phyloP scores from a whole-genome alignment of 2,329 filamentous ascomycete species.

The Fusarium heterosporum region DNA sequence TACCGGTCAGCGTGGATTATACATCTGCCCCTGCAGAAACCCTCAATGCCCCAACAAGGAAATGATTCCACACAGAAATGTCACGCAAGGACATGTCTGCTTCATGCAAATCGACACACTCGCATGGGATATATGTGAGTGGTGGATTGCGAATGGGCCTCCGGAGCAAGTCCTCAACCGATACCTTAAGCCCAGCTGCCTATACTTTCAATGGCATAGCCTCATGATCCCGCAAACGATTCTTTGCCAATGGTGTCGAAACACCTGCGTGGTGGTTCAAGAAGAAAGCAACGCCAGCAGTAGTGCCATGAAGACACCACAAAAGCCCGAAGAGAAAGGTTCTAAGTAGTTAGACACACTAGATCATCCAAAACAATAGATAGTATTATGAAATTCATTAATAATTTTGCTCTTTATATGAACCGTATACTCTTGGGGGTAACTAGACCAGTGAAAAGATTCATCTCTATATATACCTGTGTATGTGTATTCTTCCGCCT shows the following conservation, averaged over 20 bases:
- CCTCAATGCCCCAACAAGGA: slow-evolving; percentile 35
- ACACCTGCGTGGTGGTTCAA: slow-evolving; percentile 12
- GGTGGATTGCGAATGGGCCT: slow-evolving; percentile 45
- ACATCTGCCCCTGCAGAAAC: slow-evolving; percentile 44
- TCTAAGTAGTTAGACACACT: background rate
- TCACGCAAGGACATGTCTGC: slow-evolving; percentile 39
- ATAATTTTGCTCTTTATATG: background rate
- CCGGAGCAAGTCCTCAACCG: slow-evolving; percentile 46
- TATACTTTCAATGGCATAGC: slow-evolving; percentile 40
- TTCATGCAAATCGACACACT: slow-evolving; percentile 40
- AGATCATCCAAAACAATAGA: background rate
- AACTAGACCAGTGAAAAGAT: background rate
- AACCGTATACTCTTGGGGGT: background rate
- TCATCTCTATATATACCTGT: background rate
- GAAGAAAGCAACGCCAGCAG: background rate
- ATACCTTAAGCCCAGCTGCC: slow-evolving; percentile 44
- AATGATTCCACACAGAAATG: slow-evolving; percentile 31
- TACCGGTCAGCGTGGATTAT: slow-evolving; percentile 44
- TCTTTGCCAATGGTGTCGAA: slow-evolving; percentile 34
- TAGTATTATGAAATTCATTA: background rate
- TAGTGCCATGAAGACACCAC: slow-evolving; percentile 13
- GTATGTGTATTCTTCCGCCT: background rate
- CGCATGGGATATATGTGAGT: slow-evolving; percentile 45
- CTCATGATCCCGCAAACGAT: slow-evolving; percentile 24
- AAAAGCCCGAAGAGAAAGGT: background rate